Evolutionary conservation across 139 green algal species (phyloP).

Genomic region (Edaphochlamys debaryana): DNA sequence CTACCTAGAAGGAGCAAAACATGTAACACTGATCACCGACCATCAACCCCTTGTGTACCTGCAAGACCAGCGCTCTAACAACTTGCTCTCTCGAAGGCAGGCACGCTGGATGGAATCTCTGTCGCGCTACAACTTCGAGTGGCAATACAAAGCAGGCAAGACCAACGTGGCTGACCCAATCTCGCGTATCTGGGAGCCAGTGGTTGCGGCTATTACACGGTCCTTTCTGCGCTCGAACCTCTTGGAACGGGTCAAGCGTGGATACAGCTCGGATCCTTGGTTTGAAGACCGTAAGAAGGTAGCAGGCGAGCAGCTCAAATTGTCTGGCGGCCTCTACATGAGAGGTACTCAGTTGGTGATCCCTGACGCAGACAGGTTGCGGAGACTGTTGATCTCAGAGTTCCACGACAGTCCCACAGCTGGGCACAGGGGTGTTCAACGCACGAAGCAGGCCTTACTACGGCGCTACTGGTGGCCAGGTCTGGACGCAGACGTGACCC

Average conservation of each 20-base stretch:
- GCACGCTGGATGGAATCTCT: constrained; percentile 50
- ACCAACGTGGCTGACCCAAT: constrained; percentile 56
- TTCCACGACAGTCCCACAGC: background rate
- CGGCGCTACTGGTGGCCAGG: background rate
- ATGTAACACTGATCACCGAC: constrained; percentile 52
- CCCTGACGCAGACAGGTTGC: background rate
- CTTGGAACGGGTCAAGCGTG: too few species aligned
- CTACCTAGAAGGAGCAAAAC: constrained; percentile 29
- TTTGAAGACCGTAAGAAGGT: too few species aligned
- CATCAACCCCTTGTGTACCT: constrained; percentile 37
- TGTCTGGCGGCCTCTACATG: background rate
- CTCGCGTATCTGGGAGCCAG: background rate
- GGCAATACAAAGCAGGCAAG: constrained; percentile 39
- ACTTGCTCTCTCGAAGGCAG: constrained; percentile 35
- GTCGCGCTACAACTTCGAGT: constrained; percentile 35
- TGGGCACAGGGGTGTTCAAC: background rate
- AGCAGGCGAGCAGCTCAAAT: too few species aligned
- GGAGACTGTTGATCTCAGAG: background rate
- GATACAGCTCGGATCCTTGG: too few species aligned
- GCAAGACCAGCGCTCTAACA: background rate
- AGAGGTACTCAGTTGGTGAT: too few species aligned
- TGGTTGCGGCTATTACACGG: too few species aligned
- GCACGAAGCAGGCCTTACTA: background rate
- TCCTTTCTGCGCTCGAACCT: too few species aligned
- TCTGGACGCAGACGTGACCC: background rate